Percentiles rank a stretch among this genome's conserved stretches.
Evolutionary conservation across 805 yeast genomes (phyloP).

Genomic region (Starmerella bombicola): DNA sequence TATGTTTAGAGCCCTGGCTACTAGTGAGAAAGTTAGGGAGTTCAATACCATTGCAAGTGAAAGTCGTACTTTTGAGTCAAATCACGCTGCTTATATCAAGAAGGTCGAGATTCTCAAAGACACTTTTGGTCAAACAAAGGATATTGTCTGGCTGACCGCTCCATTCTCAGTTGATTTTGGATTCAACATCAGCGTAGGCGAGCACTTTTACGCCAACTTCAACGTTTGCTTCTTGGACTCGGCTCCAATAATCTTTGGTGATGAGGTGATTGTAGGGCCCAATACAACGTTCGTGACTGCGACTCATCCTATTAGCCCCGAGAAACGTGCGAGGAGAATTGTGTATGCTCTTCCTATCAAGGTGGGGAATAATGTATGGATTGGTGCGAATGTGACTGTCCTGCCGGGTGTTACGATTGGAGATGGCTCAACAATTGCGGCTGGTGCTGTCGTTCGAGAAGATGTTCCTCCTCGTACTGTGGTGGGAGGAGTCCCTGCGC

Average conservation of each 20-base stretch:
- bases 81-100: conserved; percentile 28
- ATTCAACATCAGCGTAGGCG: conserved; percentile 46
- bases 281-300: conserved; percentile 49
- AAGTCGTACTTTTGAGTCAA: conserved; percentile 10
- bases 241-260: conserved; percentile 49
- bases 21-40: conserved; percentile 27
- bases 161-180: conserved; percentile 60
- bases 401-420: conserved; percentile 60
- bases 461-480: conserved; percentile 44
- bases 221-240: conserved; percentile 43
- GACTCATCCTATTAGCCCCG: conserved; percentile 44
- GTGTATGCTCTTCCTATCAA: conserved; percentile 47
- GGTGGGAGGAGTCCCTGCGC: conserved; percentile 55
- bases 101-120: conserved; percentile 30
- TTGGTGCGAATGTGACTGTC: conserved; percentile 44
- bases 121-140: conserved; percentile 40
- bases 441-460: conserved; percentile 52
- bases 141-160: conserved; percentile 38
- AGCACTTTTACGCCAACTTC: conserved; percentile 49
- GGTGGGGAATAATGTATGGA: conserved; percentile 58
- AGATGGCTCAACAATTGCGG: conserved; percentile 48
- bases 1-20: conserved; percentile 22
- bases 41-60: conserved; percentile 24
- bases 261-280: conserved; percentile 52
- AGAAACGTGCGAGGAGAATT: conserved; percentile 34